These are phyloP conservation scores for Blastocrithidia nonstop DNA, from an alignment of 208 protist genomes.

Conservation along the genomic window DNA sequence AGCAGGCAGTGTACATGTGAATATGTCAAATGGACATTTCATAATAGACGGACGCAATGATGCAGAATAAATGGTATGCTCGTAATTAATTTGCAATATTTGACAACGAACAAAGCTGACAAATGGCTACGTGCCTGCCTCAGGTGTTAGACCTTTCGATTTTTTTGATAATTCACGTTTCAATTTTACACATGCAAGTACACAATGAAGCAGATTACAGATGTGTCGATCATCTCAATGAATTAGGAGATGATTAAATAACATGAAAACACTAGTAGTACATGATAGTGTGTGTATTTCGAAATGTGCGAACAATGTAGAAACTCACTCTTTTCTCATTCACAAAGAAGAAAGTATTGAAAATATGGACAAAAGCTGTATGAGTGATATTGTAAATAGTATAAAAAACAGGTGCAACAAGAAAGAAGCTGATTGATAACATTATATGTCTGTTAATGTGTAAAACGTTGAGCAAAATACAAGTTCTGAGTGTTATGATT, in stretches of 20 bases:
- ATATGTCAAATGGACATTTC: conserved; percentile 26
- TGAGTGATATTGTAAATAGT: no score
- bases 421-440: no score
- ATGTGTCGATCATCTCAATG: no score
- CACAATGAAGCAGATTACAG: conserved; percentile 9
- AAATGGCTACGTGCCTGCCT: conserved; percentile 46
- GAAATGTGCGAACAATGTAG: conserved; percentile 8
- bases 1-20: conserved; percentile 4
- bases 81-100: conserved; percentile 63
- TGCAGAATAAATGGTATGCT: conserved; percentile 39
- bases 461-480: no score
- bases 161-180: conserved; percentile 52
- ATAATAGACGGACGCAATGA: conserved; percentile 49
- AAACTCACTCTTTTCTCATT: conserved; percentile 23
- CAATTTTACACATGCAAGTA: conserved; percentile 24
- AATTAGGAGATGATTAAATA: not conserved
- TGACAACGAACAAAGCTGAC: conserved; percentile 46
- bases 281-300: conserved; percentile 4
- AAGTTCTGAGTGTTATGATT: no score
- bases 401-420: no score
- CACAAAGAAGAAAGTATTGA: no score
- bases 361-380: no score
- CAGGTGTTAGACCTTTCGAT: conserved; percentile 66
- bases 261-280: not conserved
- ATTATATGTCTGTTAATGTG: no score